phyloP scores from a whole-genome alignment of 2,329 filamentous ascomycete genomes.

The Apiospora saccharicola region DNA sequence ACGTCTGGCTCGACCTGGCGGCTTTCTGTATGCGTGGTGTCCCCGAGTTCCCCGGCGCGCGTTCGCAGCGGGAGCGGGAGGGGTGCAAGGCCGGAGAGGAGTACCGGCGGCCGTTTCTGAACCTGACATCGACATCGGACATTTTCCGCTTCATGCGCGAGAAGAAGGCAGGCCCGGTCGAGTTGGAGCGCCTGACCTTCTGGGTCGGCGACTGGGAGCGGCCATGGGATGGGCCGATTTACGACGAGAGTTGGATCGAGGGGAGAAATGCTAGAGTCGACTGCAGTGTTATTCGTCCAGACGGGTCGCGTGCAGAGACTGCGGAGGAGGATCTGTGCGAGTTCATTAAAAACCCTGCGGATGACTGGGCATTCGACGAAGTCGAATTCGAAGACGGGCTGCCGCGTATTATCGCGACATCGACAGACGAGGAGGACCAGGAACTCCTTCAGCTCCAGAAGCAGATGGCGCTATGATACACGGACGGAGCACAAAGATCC shows the following conservation, averaged over 20 bases:
- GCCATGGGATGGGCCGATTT: background rate
- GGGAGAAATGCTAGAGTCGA: background rate
- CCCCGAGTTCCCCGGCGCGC: background rate
- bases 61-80: background rate
- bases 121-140: background rate
- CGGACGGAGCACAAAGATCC: background rate
- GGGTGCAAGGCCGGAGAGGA: background rate
- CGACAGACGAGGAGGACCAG: background rate
- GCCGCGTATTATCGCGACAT: background rate
- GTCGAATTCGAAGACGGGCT: background rate
- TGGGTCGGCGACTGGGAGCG: background rate
- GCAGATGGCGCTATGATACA: background rate
- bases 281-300: background rate
- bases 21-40: background rate
- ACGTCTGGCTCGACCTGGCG: constrained; percentile 6
- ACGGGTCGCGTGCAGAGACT: background rate
- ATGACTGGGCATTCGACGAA: background rate
- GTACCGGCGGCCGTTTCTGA: background rate
- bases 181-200: background rate
- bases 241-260: background rate
- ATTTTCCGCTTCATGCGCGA: background rate
- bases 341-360: background rate
- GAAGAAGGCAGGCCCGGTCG: background rate
- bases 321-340: background rate
- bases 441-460: background rate